Conservation (phyloP, 1,139 yeast species). For the Lizanozyma gosingica region DNA sequence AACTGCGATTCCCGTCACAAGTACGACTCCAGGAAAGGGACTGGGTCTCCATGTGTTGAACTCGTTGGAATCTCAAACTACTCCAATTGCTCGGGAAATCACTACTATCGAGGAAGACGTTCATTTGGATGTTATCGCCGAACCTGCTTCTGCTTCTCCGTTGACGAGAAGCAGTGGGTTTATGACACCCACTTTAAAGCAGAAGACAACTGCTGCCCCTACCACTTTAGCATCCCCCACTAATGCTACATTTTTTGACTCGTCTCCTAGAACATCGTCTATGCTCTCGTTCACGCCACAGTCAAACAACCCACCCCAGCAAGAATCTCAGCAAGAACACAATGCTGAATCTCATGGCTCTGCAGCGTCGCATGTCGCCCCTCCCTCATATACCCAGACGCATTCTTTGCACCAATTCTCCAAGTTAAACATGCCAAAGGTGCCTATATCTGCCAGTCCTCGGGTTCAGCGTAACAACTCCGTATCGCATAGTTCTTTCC, state of each 20-base stretch:
- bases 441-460: slow-evolving; percentile 13
- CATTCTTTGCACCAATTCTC: background rate
- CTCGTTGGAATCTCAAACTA: background rate
- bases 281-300: background rate
- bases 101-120: background rate
- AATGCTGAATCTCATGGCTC: background rate
- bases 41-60: background rate
- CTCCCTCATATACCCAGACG: background rate
- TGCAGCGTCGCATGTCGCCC: background rate
- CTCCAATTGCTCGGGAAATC: background rate
- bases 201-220: background rate
- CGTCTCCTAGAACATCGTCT: background rate
- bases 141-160: background rate
- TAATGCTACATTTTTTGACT: background rate
- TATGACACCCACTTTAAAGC: slow-evolving; percentile 1
- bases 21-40: background rate
- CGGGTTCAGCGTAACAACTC: slow-evolving; percentile 37
- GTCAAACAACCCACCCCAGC: background rate
- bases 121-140: background rate
- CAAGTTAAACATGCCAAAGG: too few relatives aligned
- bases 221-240: background rate
- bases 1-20: background rate
- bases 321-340: background rate
- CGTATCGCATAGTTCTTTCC: slow-evolving; percentile 33
- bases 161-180: background rate